A percentile compares a stretch with the other conserved stretches of the same genome.
Evolutionary conservation across 1,139 yeast species (phyloP).

Genomic region (Nakaseomyces nivariensis): DNA sequence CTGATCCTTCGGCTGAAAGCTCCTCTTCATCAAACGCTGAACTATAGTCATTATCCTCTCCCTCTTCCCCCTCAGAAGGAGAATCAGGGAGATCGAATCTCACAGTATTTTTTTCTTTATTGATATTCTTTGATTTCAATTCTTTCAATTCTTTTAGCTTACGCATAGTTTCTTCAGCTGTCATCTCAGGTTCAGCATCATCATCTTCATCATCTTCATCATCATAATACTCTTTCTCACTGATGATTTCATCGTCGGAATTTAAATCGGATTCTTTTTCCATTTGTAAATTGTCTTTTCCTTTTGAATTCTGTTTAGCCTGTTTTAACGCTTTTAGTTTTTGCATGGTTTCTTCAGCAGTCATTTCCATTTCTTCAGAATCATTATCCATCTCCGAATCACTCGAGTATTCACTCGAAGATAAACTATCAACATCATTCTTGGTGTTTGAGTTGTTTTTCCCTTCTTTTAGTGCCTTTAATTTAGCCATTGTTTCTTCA

Average conservation of each 20-base stretch:
- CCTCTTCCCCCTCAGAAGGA: neutral
- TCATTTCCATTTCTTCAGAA: constrained; percentile 6
- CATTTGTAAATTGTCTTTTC: neutral
- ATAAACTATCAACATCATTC: neutral
- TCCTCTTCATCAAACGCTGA: neutral
- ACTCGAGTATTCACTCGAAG: neutral
- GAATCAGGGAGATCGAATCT: neutral
- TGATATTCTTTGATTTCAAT: neutral
- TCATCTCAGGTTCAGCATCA: constrained; percentile 8
- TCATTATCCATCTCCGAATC: neutral
- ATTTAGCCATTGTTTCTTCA: too few species aligned
- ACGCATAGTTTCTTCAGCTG: constrained; percentile 34
- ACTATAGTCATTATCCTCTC: neutral
- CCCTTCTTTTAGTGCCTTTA: too few species aligned
- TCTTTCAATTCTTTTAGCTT: constrained; percentile 34
- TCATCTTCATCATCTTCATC: neutral
- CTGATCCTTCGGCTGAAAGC: constrained; percentile 6
- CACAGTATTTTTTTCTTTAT: neutral
- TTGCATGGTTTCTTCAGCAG: constrained; percentile 34
- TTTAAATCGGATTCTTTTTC: neutral
- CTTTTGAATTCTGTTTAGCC: neutral
- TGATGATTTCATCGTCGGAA: neutral
- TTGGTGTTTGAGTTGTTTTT: too few species aligned
- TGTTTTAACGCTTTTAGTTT: constrained; percentile 34
- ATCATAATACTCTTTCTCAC: neutral